Evolutionary conservation across 2,329 filamentous ascomycete species (phyloP), one percentile per base, ranked within the genome.

Genomic region (Lachnellula hyalina): DNA sequence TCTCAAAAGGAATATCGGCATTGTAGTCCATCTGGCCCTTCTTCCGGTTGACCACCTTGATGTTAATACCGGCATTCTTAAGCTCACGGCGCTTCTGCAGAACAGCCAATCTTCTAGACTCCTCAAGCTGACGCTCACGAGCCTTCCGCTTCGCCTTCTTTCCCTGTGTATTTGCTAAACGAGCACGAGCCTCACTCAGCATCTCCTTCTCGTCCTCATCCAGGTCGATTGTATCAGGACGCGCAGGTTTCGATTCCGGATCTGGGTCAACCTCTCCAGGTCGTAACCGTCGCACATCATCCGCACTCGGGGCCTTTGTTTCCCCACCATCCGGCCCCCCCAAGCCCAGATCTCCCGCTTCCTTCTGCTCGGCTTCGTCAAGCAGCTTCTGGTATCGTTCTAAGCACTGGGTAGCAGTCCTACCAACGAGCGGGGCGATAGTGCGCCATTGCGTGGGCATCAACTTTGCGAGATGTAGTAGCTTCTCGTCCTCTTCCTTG

Each of bases 201-300:
- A 99, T 99, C 74, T 99, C 94, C 77, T 99, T 97, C 73, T 99
- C 94, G 69, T 99, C 94, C 71, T 99, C 94, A 70, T 99, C 94
- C 66, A 99, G 84, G 73, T 99, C 94, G 70, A 99, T 94, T 5
- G 94, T 96, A 72, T 99, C 94, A 40, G 94, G 94, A 57, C 92
- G 82, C 36, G 94, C 94, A 53, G 94, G 94, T 72, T 96, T 96
- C 64, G 89, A 94, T 73, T 99, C 94, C 9, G 94, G 91, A 67
- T 97, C 93, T n/a, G 93, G 92, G 66, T 99, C 94, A 58, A 96
- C 82, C 75, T 99, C 94, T 63, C 94, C 94, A 5, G 94, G 93
- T 63, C 90, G 85, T 70, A 99, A 73, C 63, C 85, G 85, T 68
- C 94, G 83, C 52, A 97, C 91, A 74, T 96, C 91, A 66, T 97